These are phyloP conservation scores for Conticribra guillardii DNA, from an alignment of 108 stramenopile genomes.

Conservation along the genomic window DNA sequence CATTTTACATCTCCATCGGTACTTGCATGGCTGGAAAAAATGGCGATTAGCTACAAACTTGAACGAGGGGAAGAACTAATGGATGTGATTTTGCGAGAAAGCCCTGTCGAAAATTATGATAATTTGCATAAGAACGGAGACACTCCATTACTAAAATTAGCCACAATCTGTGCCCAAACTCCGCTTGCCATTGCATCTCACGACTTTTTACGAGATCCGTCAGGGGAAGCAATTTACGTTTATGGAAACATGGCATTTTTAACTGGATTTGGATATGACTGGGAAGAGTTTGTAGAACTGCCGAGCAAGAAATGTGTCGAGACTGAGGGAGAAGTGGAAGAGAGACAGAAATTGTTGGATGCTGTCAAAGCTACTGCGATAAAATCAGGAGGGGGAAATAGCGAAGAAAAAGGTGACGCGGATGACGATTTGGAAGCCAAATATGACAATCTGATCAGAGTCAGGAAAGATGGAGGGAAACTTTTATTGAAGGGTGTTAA, in stretches of 20 bases:
- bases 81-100: constrained; percentile 31
- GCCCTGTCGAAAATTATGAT: constrained; percentile 1
- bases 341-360: constrained; percentile 42
- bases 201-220: constrained; percentile 46
- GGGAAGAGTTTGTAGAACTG: constrained; percentile 44
- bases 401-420: background rate
- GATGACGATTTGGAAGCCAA: constrained; percentile 1
- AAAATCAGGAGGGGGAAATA: background rate
- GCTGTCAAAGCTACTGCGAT: constrained; percentile 13
- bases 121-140: background rate
- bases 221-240: constrained; percentile 36
- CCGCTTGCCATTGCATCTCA: constrained; percentile 47
- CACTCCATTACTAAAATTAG: constrained; percentile 19
- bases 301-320: constrained; percentile 46
- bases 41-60: constrained; percentile 41
- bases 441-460: constrained; percentile 39
- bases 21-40: constrained; percentile 40
- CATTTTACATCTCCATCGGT: constrained; percentile 35
- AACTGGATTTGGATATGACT: constrained; percentile 41
- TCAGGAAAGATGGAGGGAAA: constrained; percentile 42
- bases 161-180: constrained; percentile 21
- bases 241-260: constrained; percentile 49
- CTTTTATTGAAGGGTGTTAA: constrained; percentile 44
- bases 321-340: constrained; percentile 34
- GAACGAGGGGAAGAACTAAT: constrained; percentile 47